phyloP scores from a whole-genome alignment of 306 rosid species.

The Dalbergia oliveri region DNA sequence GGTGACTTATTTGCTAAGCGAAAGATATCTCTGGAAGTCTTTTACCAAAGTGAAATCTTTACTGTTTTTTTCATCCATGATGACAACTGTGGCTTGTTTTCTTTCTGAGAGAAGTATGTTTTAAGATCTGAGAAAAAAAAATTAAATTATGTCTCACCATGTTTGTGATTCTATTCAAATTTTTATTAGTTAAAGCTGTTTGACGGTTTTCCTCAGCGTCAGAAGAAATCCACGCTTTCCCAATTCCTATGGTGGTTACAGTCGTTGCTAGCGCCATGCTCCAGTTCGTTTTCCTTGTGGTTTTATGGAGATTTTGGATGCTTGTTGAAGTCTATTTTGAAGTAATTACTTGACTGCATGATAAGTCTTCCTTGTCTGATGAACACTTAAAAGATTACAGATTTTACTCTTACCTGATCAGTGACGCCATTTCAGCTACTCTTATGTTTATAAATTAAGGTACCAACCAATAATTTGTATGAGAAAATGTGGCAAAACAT shows the following conservation, averaged over 20 bases:
- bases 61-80: constrained; percentile 37
- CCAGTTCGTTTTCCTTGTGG: not conserved
- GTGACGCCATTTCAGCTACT: no score
- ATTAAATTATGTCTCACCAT: no score
- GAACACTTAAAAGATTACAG: no score
- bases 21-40: constrained; percentile 27
- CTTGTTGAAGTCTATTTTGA: not conserved
- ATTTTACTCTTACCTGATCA: no score
- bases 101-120: constrained; percentile 30
- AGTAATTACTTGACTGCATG: no score
- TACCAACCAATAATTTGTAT: no score
- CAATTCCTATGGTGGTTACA: not conserved
- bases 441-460: no score
- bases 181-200: not conserved
- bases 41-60: constrained; percentile 31
- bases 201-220: constrained; percentile 7
- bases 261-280: not conserved
- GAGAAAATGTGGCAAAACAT: no score
- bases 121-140: constrained; percentile 11
- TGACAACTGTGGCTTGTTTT: constrained; percentile 26
- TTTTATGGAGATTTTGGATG: not conserved
- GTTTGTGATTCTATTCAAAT: constrained; percentile 17
- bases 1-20: constrained; percentile 22
- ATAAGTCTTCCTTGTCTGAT: no score
- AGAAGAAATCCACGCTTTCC: not conserved